Conservation (phyloP, 805 yeast species). For the Candida pini region DNA sequence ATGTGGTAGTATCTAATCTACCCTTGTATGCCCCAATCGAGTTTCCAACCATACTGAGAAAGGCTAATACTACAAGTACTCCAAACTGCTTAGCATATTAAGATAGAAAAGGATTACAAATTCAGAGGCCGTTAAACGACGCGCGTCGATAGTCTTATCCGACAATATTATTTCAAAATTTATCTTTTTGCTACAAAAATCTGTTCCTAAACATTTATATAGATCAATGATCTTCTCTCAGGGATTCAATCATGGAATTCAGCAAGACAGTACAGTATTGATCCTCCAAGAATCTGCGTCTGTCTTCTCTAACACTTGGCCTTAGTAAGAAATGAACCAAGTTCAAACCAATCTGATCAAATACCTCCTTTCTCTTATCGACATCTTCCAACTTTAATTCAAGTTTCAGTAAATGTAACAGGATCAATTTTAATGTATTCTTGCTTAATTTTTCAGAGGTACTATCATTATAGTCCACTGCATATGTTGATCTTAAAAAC, state of each 20-base stretch:
- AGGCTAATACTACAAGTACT: too few relatives aligned
- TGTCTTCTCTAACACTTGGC: conserved; percentile 2
- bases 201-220: too few relatives aligned
- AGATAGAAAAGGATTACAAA: too few relatives aligned
- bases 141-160: too few relatives aligned
- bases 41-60: too few relatives aligned
- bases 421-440: conserved; percentile 10
- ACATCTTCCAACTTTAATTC: conserved; percentile 3
- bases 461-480: conserved; percentile 6
- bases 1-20: too few relatives aligned
- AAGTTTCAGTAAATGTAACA: conserved; percentile 8
- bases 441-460: conserved; percentile 6
- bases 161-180: too few relatives aligned
- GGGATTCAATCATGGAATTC: neutral
- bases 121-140: too few relatives aligned
- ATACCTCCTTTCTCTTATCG: conserved; percentile 2
- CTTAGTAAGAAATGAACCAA: conserved; percentile 9
- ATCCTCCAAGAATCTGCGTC: conserved; percentile 5
- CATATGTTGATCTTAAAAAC: conserved; percentile 8
- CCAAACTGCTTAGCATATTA: too few relatives aligned
- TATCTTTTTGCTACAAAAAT: too few relatives aligned
- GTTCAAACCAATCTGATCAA: conserved; percentile 5
- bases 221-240: neutral
- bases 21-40: too few relatives aligned
- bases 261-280: conserved; percentile 3